A percentile compares a stretch with the other conserved stretches of the same genome.
Evolutionary conservation across 768 basidiomycete genomes (phyloP).

Genomic region (Neoboletus magnificus): DNA sequence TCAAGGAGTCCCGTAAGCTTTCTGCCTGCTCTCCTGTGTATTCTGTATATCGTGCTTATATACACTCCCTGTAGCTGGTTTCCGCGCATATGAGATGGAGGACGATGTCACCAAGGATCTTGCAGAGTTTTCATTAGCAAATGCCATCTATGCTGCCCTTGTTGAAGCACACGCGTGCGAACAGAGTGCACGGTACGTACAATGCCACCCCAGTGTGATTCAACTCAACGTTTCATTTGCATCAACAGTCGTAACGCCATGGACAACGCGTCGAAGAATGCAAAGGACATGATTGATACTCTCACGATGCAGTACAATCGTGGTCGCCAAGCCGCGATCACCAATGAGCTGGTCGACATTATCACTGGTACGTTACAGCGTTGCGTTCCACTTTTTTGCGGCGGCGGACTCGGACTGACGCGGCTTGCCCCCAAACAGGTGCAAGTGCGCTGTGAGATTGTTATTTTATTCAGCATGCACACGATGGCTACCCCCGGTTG

Average conservation of each 20-base stretch:
- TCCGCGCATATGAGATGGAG: slow-evolving; percentile 96
- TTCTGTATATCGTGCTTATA: not conserved
- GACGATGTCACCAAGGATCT: slow-evolving; percentile 93
- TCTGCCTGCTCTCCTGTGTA: not conserved
- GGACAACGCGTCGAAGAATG: slow-evolving; percentile 99
- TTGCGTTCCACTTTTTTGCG: not conserved
- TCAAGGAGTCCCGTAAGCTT: slow-evolving; percentile 75
- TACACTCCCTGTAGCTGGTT: slow-evolving; percentile 54
- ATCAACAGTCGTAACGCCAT: slow-evolving; percentile 82
- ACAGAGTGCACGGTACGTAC: slow-evolving; percentile 75
- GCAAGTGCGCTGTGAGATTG: slow-evolving; percentile 45
- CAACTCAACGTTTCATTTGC: not conserved
- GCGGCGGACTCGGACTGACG: not conserved
- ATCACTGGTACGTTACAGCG: slow-evolving; percentile 65
- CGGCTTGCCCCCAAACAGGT: slow-evolving; percentile 28
- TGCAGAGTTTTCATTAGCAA: slow-evolving; percentile 93
- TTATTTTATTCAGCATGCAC: slow-evolving; percentile 11
- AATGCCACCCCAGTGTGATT: too few species aligned
- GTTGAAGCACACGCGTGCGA: slow-evolving; percentile 96
- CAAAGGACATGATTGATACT: slow-evolving; percentile 83
- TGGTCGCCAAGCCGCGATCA: slow-evolving; percentile 97
- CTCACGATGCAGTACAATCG: slow-evolving; percentile 97
- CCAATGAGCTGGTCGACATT: slow-evolving; percentile 91
- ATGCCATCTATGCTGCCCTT: slow-evolving; percentile 92
- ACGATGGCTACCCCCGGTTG: slow-evolving; percentile 9